phyloP scores from a whole-genome alignment of 2,329 filamentous ascomycete genomes.

The Colletotrichum orbiculare region DNA sequence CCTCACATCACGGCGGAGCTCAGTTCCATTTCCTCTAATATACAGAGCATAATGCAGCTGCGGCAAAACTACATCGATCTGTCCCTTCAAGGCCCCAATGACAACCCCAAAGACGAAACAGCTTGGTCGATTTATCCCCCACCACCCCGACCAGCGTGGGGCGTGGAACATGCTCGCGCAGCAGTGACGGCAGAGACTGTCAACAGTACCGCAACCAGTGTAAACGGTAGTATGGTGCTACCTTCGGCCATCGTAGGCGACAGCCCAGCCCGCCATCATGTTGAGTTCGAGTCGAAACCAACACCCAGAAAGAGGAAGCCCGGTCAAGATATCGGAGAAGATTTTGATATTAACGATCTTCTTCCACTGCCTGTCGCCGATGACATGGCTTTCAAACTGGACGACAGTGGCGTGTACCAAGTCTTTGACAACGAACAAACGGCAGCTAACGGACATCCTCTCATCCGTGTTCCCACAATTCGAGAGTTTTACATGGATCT shows the following conservation, averaged over 20 bases:
- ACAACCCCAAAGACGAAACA: slow-evolving; percentile 88
- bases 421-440: slow-evolving; percentile 80
- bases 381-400: slow-evolving; percentile 81
- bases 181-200: slow-evolving; percentile 44
- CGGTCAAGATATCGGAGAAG: slow-evolving; percentile 89
- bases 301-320: slow-evolving; percentile 78
- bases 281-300: slow-evolving; percentile 53
- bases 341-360: slow-evolving; percentile 86
- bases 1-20: slow-evolving; percentile 86
- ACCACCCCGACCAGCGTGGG: slow-evolving; percentile 91
- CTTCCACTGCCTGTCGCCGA: slow-evolving; percentile 78
- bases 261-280: slow-evolving; percentile 34
- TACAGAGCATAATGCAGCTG: slow-evolving; percentile 88
- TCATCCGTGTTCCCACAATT: slow-evolving; percentile 88
- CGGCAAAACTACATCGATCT: slow-evolving; percentile 89
- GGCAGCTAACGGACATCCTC: slow-evolving; percentile 72
- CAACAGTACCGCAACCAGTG: slow-evolving; percentile 55
- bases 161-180: slow-evolving; percentile 40
- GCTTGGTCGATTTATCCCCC: slow-evolving; percentile 91
- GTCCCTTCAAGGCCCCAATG: slow-evolving; percentile 82
- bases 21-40: slow-evolving; percentile 86
- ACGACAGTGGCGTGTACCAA: slow-evolving; percentile 89
- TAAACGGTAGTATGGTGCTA: slow-evolving; percentile 59
- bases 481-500: slow-evolving; percentile 97
- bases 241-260: slow-evolving; percentile 4